Conservation (phyloP, 2,329 filamentous ascomycete genomes). For the Trichoderma pleuroti region DNA sequence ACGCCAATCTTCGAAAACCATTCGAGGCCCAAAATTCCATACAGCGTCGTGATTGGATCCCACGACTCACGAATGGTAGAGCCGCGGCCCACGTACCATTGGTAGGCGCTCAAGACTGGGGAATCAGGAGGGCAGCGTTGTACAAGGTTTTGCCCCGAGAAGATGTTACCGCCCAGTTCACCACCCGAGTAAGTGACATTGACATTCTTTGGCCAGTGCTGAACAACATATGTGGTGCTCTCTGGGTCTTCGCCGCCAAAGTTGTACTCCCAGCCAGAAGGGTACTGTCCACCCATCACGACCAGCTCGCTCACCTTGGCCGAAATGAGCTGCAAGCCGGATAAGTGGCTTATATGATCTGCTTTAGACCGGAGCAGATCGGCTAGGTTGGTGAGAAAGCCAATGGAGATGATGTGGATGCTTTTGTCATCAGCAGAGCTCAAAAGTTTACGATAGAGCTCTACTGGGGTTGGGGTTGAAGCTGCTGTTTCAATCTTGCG, state of each 20-base stretch:
- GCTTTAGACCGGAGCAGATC: conserved; percentile 1
- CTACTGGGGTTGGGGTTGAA: not conserved
- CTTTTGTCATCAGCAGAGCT: not conserved
- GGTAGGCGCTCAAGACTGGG: not conserved
- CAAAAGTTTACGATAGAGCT: not conserved
- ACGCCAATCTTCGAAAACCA: not conserved
- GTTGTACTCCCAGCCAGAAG: conserved; percentile 10
- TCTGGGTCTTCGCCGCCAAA: not conserved
- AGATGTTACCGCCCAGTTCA: not conserved
- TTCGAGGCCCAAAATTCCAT: not conserved
- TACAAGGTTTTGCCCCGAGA: not conserved
- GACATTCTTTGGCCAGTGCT: not conserved
- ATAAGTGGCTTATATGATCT: conserved; percentile 3
- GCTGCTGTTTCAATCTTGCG: not conserved
- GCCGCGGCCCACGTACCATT: conserved; percentile 1
- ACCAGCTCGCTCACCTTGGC: not conserved
- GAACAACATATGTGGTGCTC: not conserved
- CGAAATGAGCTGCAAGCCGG: not conserved
- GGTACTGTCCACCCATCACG: conserved; percentile 5
- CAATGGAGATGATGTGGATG: conserved; percentile 8
- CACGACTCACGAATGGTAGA: not conserved
- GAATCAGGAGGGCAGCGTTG: not conserved
- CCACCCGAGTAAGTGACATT: not conserved
- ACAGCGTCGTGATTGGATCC: not conserved
- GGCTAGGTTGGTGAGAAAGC: not conserved